Conservation (phyloP, 139 green algal genomes). For the Chlorella sp. region DNA sequence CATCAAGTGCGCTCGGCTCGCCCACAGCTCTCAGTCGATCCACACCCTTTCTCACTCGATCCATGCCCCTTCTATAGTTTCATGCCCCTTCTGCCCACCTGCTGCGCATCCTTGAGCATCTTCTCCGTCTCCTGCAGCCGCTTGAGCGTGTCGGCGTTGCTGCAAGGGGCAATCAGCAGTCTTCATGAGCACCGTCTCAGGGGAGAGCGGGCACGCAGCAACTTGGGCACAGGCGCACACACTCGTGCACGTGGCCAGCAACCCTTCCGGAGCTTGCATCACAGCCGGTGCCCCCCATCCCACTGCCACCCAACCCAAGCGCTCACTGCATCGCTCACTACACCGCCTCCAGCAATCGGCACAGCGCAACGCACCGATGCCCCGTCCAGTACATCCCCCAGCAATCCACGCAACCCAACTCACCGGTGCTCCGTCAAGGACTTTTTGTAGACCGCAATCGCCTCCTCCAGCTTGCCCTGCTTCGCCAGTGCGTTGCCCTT, state of each 20-base stretch:
- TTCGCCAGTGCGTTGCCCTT: conserved; percentile 93
- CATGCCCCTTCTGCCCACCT: background rate
- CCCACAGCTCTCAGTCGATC: no score
- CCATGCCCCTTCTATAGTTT: background rate
- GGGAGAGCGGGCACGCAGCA: no score
- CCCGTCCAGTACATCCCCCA: background rate
- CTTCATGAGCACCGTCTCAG: no score
- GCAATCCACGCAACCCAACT: background rate
- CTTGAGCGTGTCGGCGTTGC: conserved; percentile 96
- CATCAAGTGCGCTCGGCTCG: no score
- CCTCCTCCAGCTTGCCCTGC: conserved; percentile 76
- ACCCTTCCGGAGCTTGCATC: no score
- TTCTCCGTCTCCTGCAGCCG: conserved; percentile 92
- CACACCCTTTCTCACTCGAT: background rate
- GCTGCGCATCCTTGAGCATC: conserved; percentile 74
- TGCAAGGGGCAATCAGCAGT: conserved; percentile 40
- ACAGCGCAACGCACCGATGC: background rate
- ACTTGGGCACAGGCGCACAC: no score
- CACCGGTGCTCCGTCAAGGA: conserved; percentile 92
- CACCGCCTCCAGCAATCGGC: background rate
- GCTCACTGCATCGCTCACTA: no score
- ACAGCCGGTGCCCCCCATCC: no score
- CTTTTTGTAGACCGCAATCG: conserved; percentile 89
- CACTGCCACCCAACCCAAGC: no score
- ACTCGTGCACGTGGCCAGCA: no score